Base-by-base conservation (phyloP, 2,329 filamentous ascomycete genomes). In the Balansia obtecta region DNA sequence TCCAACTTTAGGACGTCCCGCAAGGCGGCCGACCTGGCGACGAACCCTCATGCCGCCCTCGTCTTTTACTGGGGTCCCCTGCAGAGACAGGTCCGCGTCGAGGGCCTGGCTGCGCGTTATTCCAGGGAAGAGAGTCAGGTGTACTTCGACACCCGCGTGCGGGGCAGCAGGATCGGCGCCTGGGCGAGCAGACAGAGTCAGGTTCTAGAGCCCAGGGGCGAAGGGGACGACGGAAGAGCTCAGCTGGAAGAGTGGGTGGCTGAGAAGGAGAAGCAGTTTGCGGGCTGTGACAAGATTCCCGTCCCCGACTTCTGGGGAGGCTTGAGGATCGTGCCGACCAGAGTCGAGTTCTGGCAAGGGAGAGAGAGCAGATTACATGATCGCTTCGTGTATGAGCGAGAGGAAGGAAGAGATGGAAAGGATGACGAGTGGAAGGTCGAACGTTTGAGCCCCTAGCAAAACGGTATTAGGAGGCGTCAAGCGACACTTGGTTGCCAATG, bases 291-390 rank as follows among this genome's bases (percentile, higher is more conserved):
- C 30, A 69, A 86, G 51, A 95, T 98, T 56, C 90, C 90, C 1
- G 82, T 96, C 46, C 93, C 93, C 4, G 83, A 86, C 10, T 96
- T 95, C 65, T 98, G 93, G 93, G 93, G 93, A 32, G 93, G 93
- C 0, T 64, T 96, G 65, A 81, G 91, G 58, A 78, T 98, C 53
- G 76, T 90, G 55, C 91, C 93, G 0, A 85, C 89, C 62, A 79
- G 81, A 59, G 77, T 98, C 46, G 93, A 98, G 75, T 98, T 98
- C 65, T 98, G 93, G 82, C 90, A 96, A 73, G 93, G 93, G 2
- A 79, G 93, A 60, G 79, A 88, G 63, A 95, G 85, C 69, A 77
- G 93, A 53, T 70, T 98, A 66, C 93, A 98, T 69, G 93, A 98
- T 73, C 84, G 93, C 22, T 97, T 98, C 65, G 77, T 83, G 54